Evolutionary conservation across 1,284 basidiomycete genomes (phyloP).

Genomic region (Ceratobasidium sp.): DNA sequence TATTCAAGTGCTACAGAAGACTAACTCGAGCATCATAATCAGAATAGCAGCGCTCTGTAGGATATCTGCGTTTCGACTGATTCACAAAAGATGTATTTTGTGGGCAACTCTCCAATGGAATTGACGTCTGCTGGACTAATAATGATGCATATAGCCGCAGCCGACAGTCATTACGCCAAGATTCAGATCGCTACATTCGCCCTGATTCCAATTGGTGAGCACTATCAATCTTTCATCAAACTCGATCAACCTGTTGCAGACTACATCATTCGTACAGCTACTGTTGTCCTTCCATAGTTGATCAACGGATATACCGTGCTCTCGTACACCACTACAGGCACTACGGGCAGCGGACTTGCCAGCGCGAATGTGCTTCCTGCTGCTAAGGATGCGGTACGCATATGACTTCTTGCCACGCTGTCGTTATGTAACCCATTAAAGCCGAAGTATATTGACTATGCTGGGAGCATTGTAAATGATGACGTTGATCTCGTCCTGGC

Average conservation of each 20-base stretch:
- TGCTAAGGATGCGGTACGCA: conserved; percentile 1
- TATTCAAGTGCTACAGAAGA: not conserved
- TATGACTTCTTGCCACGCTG: not conserved
- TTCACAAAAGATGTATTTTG: conserved; percentile 30
- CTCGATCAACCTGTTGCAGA: conserved; percentile 35
- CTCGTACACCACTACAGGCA: conserved; percentile 14
- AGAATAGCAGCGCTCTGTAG: conserved; percentile 33
- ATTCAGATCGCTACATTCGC: conserved; percentile 19
- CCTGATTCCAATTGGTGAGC: conserved; percentile 36
- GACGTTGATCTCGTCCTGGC: conserved; percentile 1
- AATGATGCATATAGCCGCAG: not conserved
- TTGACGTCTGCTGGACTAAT: not conserved
- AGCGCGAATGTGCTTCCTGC: conserved; percentile 12
- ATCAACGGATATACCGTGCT: conserved; percentile 36
- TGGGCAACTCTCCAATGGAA: not conserved
- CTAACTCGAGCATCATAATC: not conserved
- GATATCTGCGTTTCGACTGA: conserved; percentile 24
- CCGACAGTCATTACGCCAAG: conserved; percentile 35
- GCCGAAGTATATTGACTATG: conserved; percentile 25
- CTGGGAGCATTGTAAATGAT: conserved; percentile 25
- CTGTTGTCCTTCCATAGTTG: conserved; percentile 28
- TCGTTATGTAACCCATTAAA: not conserved
- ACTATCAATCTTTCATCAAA: conserved; percentile 37
- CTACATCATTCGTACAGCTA: conserved; percentile 37
- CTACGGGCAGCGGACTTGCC: not conserved